These are phyloP conservation scores for Saturnispora bothae DNA, from an alignment of 805 yeast genomes.

Conservation along the genomic window DNA sequence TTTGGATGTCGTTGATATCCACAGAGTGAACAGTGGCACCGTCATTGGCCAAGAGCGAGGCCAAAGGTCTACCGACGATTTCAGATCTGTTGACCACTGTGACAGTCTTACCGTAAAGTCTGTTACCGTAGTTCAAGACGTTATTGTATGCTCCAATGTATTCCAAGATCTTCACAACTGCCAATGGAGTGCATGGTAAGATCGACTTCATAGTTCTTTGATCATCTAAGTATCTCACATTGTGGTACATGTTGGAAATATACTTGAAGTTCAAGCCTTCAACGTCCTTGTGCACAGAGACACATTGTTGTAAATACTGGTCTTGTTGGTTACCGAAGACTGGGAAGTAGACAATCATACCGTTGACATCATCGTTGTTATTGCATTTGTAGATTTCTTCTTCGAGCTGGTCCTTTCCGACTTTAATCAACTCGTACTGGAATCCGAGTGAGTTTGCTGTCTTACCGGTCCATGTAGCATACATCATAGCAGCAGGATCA, in stretches of 20 bases:
- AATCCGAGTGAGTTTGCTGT: slow-evolving; percentile 84
- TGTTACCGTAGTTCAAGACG: slow-evolving; percentile 76
- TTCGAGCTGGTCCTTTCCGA: slow-evolving; percentile 73
- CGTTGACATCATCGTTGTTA: slow-evolving; percentile 62
- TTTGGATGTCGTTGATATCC: slow-evolving; percentile 78
- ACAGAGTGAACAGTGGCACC: slow-evolving; percentile 95
- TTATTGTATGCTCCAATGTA: slow-evolving; percentile 80
- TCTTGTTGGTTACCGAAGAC: slow-evolving; percentile 94
- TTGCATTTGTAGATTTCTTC: slow-evolving; percentile 77
- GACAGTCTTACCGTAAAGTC: slow-evolving; percentile 86
- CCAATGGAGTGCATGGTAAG: slow-evolving; percentile 93
- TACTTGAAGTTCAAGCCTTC: slow-evolving; percentile 90
- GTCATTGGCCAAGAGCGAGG: slow-evolving; percentile 91
- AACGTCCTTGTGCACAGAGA: slow-evolving; percentile 85
- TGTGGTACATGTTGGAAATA: slow-evolving; percentile 91
- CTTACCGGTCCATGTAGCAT: slow-evolving; percentile 92
- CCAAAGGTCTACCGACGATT: slow-evolving; percentile 94
- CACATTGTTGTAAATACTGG: slow-evolving; percentile 89
- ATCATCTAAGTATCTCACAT: slow-evolving; percentile 71
- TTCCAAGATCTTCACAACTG: slow-evolving; percentile 87
- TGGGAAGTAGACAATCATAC: slow-evolving; percentile 96
- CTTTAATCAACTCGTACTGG: slow-evolving; percentile 63
- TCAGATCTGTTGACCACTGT: slow-evolving; percentile 90
- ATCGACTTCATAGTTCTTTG: slow-evolving; percentile 63
- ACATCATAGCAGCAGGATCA: slow-evolving; percentile 93